Percentiles rank a stretch among this genome's conserved stretches.
These are phyloP conservation scores for Dissoconium aciculare DNA, from an alignment of 2,329 filamentous ascomycete genomes.

Conservation along the genomic window DNA sequence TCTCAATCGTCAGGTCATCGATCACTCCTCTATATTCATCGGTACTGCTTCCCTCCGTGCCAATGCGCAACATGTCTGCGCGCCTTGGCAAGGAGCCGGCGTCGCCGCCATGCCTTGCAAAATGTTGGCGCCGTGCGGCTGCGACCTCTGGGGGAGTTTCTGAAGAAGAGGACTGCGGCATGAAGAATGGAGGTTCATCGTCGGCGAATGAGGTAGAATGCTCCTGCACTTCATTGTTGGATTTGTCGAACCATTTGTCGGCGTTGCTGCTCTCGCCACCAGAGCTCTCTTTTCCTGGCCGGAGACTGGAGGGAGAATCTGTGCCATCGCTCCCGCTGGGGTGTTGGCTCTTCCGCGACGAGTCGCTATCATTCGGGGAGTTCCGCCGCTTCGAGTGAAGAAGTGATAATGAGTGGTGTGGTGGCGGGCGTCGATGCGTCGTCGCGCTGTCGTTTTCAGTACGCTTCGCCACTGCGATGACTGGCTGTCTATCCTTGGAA, in stretches of 20 bases:
- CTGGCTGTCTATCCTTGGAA: too few species aligned
- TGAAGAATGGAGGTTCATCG: constrained; percentile 30
- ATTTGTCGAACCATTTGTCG: constrained; percentile 38
- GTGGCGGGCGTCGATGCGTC: constrained; percentile 30
- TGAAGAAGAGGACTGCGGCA: constrained; percentile 26
- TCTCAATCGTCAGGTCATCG: constrained; percentile 73
- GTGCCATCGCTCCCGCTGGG: constrained; percentile 8
- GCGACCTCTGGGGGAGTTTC: constrained; percentile 26
- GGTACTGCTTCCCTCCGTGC: constrained; percentile 42
- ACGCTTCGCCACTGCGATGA: too few species aligned
- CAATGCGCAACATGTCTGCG: constrained; percentile 28
- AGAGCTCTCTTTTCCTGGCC: constrained; percentile 29
- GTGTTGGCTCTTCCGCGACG: constrained; percentile 7
- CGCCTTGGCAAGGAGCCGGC: constrained; percentile 13
- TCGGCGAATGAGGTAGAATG: constrained; percentile 27
- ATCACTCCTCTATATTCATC: constrained; percentile 73
- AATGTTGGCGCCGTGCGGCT: neutral
- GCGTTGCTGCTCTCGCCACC: constrained; percentile 39
- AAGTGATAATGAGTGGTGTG: constrained; percentile 33
- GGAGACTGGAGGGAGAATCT: constrained; percentile 27
- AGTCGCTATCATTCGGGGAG: constrained; percentile 11
- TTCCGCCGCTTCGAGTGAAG: constrained; percentile 23
- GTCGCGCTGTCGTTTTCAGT: too few species aligned
- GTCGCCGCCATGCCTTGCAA: constrained; percentile 3
- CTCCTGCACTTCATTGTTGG: constrained; percentile 33